phyloP scores from a whole-genome alignment of 2,329 filamentous ascomycete species.

The Alternaria postmessia region DNA sequence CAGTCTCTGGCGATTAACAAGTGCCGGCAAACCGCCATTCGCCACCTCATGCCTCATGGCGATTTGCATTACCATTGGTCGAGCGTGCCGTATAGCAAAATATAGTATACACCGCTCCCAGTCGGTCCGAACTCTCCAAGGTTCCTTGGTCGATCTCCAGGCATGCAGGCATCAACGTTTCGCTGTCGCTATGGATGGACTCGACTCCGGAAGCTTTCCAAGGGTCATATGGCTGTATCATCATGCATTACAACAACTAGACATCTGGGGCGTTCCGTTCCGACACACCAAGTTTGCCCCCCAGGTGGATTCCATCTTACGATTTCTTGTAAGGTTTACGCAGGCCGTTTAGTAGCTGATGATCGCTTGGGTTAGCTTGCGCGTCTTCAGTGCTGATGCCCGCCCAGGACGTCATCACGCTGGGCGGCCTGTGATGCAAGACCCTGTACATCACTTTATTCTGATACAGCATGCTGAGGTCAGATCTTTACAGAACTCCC shows the following conservation, averaged over 20 bases:
- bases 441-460: slow-evolving; percentile 34
- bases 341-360: slow-evolving; percentile 10
- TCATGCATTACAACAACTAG: slow-evolving; percentile 15
- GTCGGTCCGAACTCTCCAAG: slow-evolving; percentile 15
- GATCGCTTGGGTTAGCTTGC: slow-evolving; percentile 17
- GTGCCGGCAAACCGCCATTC: slow-evolving; percentile 11
- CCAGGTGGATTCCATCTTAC: background rate
- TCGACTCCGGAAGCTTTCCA: slow-evolving; percentile 30
- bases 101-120: slow-evolving; percentile 30
- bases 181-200: slow-evolving; percentile 28
- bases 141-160: slow-evolving; percentile 1
- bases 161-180: slow-evolving; percentile 27
- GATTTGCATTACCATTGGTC: slow-evolving; percentile 21
- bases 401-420: slow-evolving; percentile 24
- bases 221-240: slow-evolving; percentile 24
- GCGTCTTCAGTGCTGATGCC: slow-evolving; percentile 12
- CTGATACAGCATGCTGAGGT: slow-evolving; percentile 25
- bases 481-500: slow-evolving; percentile 27
- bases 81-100: slow-evolving; percentile 13
- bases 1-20: background rate
- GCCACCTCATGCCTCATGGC: slow-evolving; percentile 9
- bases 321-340: slow-evolving; percentile 7
- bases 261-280: slow-evolving; percentile 7
- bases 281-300: slow-evolving; percentile 13
- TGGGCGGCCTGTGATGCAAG: slow-evolving; percentile 29